These are phyloP conservation scores for Alternaria tenuissima DNA, from an alignment of 2,329 filamentous ascomycete species.

Conservation along the genomic window DNA sequence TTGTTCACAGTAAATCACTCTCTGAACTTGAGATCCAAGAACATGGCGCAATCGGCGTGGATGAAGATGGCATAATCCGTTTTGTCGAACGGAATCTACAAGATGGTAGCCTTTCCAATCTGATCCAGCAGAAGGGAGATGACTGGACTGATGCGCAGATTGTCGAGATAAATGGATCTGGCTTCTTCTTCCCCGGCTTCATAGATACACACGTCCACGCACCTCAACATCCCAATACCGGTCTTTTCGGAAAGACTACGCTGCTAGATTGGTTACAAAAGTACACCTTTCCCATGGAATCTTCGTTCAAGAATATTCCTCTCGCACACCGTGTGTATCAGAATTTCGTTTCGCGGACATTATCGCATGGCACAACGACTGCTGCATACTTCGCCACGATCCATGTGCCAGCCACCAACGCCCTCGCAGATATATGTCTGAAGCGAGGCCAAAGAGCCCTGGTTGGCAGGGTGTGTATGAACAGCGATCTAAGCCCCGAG, in stretches of 20 bases:
- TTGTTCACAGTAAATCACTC: constrained; percentile 64
- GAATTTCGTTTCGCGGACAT: constrained; percentile 78
- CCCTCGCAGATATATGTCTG: constrained; percentile 86
- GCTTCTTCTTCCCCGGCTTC: constrained; percentile 87
- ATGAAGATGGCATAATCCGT: constrained; percentile 61
- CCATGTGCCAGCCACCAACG: constrained; percentile 86
- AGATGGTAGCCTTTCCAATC: not conserved
- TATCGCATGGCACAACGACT: constrained; percentile 90
- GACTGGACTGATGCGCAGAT: constrained; percentile 53
- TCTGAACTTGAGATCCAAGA: constrained; percentile 59
- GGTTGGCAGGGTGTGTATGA: constrained; percentile 96
- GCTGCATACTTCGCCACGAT: constrained; percentile 95
- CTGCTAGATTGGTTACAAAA: constrained; percentile 92
- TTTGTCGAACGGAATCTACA: constrained; percentile 53
- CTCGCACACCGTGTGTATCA: constrained; percentile 77
- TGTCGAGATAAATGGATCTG: constrained; percentile 55
- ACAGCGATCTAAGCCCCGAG: constrained; percentile 71
- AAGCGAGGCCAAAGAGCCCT: constrained; percentile 84
- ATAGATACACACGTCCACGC: constrained; percentile 96
- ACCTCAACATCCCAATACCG: constrained; percentile 91
- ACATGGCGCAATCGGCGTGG: constrained; percentile 60
- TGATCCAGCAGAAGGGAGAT: not conserved
- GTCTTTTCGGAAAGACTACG: constrained; percentile 92
- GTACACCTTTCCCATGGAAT: constrained; percentile 94
- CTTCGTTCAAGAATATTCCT: constrained; percentile 69